Evolutionary conservation across 164 flowering plant genomes (phyloP).

Genomic region (Aristolochia contorta): DNA sequence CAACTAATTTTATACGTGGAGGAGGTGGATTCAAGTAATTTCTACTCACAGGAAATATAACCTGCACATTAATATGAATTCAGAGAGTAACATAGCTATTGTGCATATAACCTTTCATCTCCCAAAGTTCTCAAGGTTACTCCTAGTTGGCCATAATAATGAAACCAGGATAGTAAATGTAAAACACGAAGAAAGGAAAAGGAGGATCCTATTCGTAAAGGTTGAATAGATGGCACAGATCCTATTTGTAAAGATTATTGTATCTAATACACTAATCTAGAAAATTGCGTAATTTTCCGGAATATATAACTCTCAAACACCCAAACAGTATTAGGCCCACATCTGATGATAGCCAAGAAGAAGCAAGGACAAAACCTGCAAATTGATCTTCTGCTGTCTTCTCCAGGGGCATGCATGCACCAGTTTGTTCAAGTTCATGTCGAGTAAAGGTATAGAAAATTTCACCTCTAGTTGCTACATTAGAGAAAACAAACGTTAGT

Average conservation of each 20-base stretch:
- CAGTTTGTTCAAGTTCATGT: constrained; percentile 67
- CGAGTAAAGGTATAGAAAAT: constrained; percentile 72
- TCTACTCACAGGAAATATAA: constrained; percentile 56
- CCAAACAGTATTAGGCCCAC: too few species aligned
- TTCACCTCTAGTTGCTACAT: constrained; percentile 89
- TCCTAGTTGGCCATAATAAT: too few species aligned
- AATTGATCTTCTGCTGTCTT: constrained; percentile 61
- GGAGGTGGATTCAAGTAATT: constrained; percentile 37
- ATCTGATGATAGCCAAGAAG: neutral
- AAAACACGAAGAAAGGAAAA: neutral
- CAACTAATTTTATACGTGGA: constrained; percentile 72
- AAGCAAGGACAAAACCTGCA: constrained; percentile 47
- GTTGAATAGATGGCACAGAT: too few species aligned
- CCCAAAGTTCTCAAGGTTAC: too few species aligned
- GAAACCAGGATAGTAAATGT: neutral
- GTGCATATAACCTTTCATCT: neutral
- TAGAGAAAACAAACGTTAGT: constrained; percentile 25
- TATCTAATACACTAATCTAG: too few species aligned
- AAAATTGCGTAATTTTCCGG: neutral
- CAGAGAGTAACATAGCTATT: neutral
- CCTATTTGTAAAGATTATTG: too few species aligned
- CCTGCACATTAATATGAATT: constrained; percentile 26
- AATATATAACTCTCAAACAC: too few species aligned
- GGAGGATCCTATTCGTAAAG: neutral
- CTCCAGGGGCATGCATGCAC: constrained; percentile 52